Conservation (phyloP, 78 protist species). For the Isochrysis galbana region DNA sequence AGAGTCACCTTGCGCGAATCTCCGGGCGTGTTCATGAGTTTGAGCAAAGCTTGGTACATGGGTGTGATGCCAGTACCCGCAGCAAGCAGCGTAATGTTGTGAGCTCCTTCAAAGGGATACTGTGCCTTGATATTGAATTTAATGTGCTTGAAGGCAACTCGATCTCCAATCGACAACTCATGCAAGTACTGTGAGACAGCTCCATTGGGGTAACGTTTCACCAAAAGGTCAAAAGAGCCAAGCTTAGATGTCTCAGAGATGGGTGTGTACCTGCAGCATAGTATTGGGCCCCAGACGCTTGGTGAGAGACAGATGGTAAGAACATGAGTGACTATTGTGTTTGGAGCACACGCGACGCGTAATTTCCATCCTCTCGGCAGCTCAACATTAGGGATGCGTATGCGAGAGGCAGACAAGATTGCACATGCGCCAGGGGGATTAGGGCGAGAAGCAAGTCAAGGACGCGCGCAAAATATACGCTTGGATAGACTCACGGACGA, state of each 20-base stretch:
- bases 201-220: constrained; percentile 17
- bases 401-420: too few species aligned
- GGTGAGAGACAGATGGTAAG: too few species aligned
- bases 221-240: constrained; percentile 16
- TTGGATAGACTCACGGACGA: background rate
- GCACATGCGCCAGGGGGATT: too few species aligned
- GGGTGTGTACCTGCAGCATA: too few species aligned
- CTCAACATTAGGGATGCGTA: too few species aligned
- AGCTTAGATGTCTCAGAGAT: constrained; percentile 5
- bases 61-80: constrained; percentile 38
- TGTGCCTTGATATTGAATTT: constrained; percentile 7
- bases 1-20: constrained; percentile 10
- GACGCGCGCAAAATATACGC: too few species aligned
- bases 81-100: background rate
- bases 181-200: constrained; percentile 26
- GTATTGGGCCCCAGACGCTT: too few species aligned
- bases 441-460: too few species aligned
- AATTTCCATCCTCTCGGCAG: too few species aligned
- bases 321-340: too few species aligned
- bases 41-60: background rate
- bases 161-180: background rate
- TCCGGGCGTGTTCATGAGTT: background rate
- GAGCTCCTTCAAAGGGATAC: constrained; percentile 16
- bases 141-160: constrained; percentile 17
- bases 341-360: too few species aligned